These are phyloP conservation scores for Colletotrichum tabaci DNA, from an alignment of 2,329 filamentous ascomycete species.

Conservation along the genomic window DNA sequence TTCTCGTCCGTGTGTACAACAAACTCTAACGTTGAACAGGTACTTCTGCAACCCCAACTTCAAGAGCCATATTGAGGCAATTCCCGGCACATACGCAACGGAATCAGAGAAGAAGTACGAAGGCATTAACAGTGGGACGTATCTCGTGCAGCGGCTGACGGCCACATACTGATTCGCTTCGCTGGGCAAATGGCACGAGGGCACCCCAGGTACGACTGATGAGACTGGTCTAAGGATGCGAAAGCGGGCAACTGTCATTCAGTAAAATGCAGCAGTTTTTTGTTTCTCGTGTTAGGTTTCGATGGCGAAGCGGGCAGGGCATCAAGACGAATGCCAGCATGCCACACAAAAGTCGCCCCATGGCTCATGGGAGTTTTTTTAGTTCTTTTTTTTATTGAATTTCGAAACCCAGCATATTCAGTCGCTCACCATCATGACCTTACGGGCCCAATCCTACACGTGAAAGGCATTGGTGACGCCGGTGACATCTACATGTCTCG, in stretches of 20 bases:
- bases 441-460: too few relatives aligned
- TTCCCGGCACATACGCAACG: slow-evolving; percentile 80
- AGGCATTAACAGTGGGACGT: slow-evolving; percentile 84
- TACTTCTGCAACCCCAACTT: slow-evolving; percentile 94
- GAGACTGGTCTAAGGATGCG: not conserved
- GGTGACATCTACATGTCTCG: too few relatives aligned
- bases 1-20: not conserved
- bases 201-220: too few relatives aligned
- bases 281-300: not conserved
- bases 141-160: slow-evolving; percentile 82
- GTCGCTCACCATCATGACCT: too few relatives aligned
- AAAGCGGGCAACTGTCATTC: slow-evolving; percentile 38
- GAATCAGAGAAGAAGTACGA: slow-evolving; percentile 83
- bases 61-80: slow-evolving; percentile 81
- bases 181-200: not conserved
- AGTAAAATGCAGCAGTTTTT: not conserved
- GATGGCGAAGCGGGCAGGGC: not conserved
- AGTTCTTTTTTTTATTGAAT: too few relatives aligned
- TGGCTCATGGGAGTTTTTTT: too few relatives aligned
- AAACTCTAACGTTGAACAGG: slow-evolving; percentile 49
- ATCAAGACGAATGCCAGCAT: not conserved
- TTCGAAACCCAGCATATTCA: too few relatives aligned
- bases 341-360: too few relatives aligned
- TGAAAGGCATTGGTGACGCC: too few relatives aligned
- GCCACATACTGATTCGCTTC: slow-evolving; percentile 73